A percentile compares a stretch with the other conserved stretches of the same genome.
These are phyloP conservation scores for Tolypocladium paradoxum DNA, from an alignment of 2,329 filamentous ascomycete species.

Conservation along the genomic window DNA sequence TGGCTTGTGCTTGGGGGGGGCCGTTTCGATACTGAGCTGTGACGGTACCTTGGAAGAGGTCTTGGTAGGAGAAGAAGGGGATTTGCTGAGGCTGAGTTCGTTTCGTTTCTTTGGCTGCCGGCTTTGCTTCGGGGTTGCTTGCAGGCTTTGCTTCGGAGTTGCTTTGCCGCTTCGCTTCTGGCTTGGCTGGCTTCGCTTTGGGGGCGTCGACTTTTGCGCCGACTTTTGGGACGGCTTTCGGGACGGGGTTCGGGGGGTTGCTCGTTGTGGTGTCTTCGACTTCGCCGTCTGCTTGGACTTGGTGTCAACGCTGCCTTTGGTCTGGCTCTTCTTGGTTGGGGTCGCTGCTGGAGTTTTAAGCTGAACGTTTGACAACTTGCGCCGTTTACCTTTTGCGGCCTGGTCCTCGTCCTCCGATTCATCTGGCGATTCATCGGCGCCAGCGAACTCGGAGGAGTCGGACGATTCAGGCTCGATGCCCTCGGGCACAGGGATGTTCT, in stretches of 20 bases:
- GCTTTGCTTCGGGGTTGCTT: background rate
- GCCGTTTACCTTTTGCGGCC: slow-evolving; percentile 23
- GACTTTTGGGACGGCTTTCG: background rate
- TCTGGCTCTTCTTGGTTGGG: slow-evolving; percentile 13
- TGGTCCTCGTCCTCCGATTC: slow-evolving; percentile 20
- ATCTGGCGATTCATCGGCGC: slow-evolving; percentile 13
- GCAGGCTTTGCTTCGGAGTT: background rate
- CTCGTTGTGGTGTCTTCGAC: slow-evolving; percentile 4
- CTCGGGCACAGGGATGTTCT: slow-evolving; percentile 11
- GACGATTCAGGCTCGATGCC: slow-evolving; percentile 16
- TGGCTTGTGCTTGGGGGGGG: background rate
- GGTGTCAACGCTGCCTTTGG: slow-evolving; percentile 21
- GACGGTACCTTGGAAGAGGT: background rate
- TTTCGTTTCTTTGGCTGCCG: background rate
- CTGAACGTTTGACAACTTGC: slow-evolving; percentile 14
- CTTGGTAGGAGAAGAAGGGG: background rate
- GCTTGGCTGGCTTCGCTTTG: background rate
- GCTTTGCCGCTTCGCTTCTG: background rate
- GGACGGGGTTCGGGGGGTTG: background rate
- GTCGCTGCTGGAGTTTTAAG: slow-evolving; percentile 13
- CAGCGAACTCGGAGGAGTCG: slow-evolving; percentile 23
- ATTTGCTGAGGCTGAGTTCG: background rate
- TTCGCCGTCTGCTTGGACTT: slow-evolving; percentile 16
- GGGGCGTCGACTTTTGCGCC: background rate
- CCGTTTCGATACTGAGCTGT: background rate